Percentiles rank a stretch among this genome's conserved stretches.
Conservation (phyloP, 306 rosid species). For the Fragaria ananassa region DNA sequence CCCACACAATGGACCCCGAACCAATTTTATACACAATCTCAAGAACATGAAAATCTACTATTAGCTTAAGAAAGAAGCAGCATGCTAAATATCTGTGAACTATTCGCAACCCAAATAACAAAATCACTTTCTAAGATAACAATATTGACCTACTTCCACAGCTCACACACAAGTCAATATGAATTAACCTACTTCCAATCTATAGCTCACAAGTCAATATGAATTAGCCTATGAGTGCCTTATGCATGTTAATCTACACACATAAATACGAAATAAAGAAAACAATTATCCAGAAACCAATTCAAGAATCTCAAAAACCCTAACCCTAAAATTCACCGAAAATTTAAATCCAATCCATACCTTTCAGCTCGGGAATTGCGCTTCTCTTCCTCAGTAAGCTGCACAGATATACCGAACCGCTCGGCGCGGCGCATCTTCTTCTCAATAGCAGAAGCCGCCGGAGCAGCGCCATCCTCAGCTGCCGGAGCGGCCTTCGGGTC, state of each 20-base stretch:
- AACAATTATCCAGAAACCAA: background rate
- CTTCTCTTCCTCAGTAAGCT: constrained; percentile 70
- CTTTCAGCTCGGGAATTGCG: constrained; percentile 91
- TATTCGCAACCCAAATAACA: background rate
- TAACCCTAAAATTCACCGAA: constrained; percentile 15
- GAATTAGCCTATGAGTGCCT: background rate
- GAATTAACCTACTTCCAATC: background rate
- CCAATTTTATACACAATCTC: background rate
- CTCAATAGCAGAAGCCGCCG: constrained; percentile 45
- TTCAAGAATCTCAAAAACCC: background rate
- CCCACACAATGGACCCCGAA: background rate
- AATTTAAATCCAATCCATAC: constrained; percentile 25
- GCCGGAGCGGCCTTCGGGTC: constrained; percentile 32
- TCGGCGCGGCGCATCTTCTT: constrained; percentile 89
- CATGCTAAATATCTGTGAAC: no score
- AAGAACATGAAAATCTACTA: background rate
- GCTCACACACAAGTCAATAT: background rate
- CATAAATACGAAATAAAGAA: background rate
- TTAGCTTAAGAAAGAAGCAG: background rate
- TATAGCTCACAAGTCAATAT: background rate
- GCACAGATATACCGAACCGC: constrained; percentile 84
- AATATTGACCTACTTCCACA: background rate
- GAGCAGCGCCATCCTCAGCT: constrained; percentile 20
- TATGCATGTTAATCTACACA: background rate
- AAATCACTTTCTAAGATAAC: background rate